Percentiles rank a stretch among this genome's conserved stretches.
phyloP scores from a whole-genome alignment of 192 early-diverging fungal species.

The Umbelopsis sp. region DNA sequence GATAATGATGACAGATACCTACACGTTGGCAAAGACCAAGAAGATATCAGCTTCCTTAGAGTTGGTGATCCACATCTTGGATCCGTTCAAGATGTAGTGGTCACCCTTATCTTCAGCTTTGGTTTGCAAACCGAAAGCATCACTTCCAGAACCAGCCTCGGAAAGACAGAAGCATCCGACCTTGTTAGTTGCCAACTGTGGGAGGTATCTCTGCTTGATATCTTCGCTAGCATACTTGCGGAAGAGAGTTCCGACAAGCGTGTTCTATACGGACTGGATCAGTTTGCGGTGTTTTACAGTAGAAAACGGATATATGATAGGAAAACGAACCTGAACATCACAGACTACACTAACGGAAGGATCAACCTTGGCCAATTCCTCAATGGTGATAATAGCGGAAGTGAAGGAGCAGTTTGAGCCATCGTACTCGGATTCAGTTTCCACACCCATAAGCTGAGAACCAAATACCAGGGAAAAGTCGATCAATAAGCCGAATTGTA shows the following conservation, averaged over 20 bases:
- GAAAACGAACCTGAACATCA: slow-evolving; percentile 74
- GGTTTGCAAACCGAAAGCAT: slow-evolving; percentile 65
- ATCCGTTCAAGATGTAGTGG: slow-evolving; percentile 86
- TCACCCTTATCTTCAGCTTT: slow-evolving; percentile 85
- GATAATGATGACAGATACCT: slow-evolving; percentile 3
- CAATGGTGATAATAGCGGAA: slow-evolving; percentile 83
- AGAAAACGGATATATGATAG: neutral
- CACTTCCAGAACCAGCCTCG: slow-evolving; percentile 87
- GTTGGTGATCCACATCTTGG: slow-evolving; percentile 97
- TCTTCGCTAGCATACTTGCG: slow-evolving; percentile 75
- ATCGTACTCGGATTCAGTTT: slow-evolving; percentile 77
- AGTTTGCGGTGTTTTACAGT: neutral
- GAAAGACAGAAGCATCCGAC: slow-evolving; percentile 95
- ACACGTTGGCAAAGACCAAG: slow-evolving; percentile 96
- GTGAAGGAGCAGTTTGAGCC: slow-evolving; percentile 84
- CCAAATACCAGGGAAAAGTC: neutral
- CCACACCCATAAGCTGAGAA: slow-evolving; percentile 88
- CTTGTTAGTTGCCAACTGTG: slow-evolving; percentile 77
- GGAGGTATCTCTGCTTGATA: slow-evolving; percentile 83
- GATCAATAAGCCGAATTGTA: neutral
- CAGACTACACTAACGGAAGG: slow-evolving; percentile 88
- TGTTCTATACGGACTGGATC: slow-evolving; percentile 66
- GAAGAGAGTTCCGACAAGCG: slow-evolving; percentile 93
- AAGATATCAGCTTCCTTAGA: slow-evolving; percentile 95
- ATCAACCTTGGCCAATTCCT: slow-evolving; percentile 96